Conservation (phyloP, 2,329 filamentous ascomycete genomes). For the Paecilomyces sp. region DNA sequence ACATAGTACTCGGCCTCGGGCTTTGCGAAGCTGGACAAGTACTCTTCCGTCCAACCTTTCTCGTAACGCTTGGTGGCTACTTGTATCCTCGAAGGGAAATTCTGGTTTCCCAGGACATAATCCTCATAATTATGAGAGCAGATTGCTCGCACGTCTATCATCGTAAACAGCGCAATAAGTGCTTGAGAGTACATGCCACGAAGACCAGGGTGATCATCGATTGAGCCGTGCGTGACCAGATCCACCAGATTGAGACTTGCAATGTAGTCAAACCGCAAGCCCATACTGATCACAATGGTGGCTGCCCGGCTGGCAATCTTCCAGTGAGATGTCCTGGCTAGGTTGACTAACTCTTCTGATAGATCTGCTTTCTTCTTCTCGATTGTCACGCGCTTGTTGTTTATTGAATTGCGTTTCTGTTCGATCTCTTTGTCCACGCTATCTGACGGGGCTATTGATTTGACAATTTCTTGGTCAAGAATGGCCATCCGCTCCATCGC, state of each 20-base stretch:
- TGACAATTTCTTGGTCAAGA: constrained; percentile 62
- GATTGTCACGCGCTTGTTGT: constrained; percentile 66
- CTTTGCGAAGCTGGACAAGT: constrained; percentile 69
- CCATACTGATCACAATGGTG: constrained; percentile 84
- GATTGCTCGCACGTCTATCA: constrained; percentile 77
- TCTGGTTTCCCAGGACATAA: constrained; percentile 74
- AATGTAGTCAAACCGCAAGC: constrained; percentile 83
- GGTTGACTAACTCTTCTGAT: constrained; percentile 71
- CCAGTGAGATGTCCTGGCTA: constrained; percentile 81
- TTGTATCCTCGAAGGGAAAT: constrained; percentile 67
- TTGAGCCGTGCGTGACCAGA: constrained; percentile 72
- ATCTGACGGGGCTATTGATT: constrained; percentile 62
- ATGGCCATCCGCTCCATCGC: constrained; percentile 81
- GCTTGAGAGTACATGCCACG: constrained; percentile 74
- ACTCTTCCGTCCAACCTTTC: constrained; percentile 68
- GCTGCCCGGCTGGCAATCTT: constrained; percentile 88
- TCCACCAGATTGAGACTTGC: constrained; percentile 76
- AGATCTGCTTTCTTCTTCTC: constrained; percentile 77
- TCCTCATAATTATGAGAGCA: constrained; percentile 84
- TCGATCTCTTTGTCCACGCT: constrained; percentile 50
- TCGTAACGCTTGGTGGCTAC: constrained; percentile 69
- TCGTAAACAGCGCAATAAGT: constrained; percentile 71
- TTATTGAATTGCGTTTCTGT: constrained; percentile 65
- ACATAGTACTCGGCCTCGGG: constrained; percentile 80
- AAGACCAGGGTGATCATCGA: constrained; percentile 83